phyloP scores from a whole-genome alignment of 257 asterid species.

The Capsicum rhomboideum region DNA sequence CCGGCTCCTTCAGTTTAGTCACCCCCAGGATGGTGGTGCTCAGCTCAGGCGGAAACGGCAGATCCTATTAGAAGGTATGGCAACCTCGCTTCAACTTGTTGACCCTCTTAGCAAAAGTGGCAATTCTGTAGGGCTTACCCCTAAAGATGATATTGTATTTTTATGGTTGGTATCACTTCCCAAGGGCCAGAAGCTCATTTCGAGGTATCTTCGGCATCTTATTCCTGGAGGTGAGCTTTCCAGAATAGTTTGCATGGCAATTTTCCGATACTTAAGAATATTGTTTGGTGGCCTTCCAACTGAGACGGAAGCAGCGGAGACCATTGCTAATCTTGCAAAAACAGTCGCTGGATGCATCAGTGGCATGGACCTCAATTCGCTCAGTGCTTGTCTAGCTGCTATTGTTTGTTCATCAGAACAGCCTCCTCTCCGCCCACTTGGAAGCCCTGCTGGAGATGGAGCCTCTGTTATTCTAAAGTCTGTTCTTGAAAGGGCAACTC shows the following conservation, averaged over 20 bases:
- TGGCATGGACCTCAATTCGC: constrained; percentile 36
- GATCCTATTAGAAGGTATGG: constrained; percentile 35
- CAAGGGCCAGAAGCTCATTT: constrained; percentile 36
- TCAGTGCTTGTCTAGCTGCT: constrained; percentile 33
- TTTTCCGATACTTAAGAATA: constrained; percentile 25
- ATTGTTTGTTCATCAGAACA: constrained; percentile 34
- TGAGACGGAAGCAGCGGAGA: constrained; percentile 20
- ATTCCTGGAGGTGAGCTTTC: constrained; percentile 29
- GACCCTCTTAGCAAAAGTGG: constrained; percentile 40
- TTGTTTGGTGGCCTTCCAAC: constrained; percentile 26
- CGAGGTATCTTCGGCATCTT: constrained; percentile 31
- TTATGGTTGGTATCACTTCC: constrained; percentile 32
- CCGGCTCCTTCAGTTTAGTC: constrained; percentile 12
- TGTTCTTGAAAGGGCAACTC: constrained; percentile 32
- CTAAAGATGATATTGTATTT: constrained; percentile 34
- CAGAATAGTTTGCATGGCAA: constrained; percentile 39
- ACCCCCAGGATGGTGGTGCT: constrained; percentile 25
- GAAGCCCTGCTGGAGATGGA: constrained; percentile 39
- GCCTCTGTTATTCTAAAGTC: constrained; percentile 31
- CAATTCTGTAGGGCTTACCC: constrained; percentile 14
- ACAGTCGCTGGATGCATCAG: constrained; percentile 14
- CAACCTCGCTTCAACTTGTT: constrained; percentile 33
- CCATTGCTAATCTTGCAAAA: constrained; percentile 17
- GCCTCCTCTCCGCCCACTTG: constrained; percentile 35
- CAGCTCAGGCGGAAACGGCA: constrained; percentile 32